Conservation (phyloP, 768 basidiomycete species). For the Amanita phalloides region DNA sequence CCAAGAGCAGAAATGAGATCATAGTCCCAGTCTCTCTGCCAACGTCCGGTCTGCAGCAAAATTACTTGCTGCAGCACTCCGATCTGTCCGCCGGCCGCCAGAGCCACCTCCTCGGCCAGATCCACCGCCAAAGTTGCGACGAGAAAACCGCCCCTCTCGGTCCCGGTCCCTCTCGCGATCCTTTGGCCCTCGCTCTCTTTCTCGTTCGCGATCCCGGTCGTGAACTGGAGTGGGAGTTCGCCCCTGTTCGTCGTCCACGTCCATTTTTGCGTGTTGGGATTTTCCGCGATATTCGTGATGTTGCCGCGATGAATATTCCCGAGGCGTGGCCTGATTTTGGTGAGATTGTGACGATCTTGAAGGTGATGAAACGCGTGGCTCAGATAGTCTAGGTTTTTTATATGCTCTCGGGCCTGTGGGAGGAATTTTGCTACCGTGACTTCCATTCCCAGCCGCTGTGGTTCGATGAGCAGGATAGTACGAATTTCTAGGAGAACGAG, state of each 20-base stretch:
- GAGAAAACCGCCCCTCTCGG: constrained; percentile 18
- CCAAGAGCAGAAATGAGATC: constrained; percentile 15
- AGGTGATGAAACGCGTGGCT: constrained; percentile 26
- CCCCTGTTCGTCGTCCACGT: constrained; percentile 43
- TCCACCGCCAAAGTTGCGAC: constrained; percentile 34
- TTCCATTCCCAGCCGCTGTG: constrained; percentile 16
- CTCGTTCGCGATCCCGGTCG: constrained; percentile 14
- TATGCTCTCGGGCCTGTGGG: constrained; percentile 76
- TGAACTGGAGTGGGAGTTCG: constrained; percentile 26
- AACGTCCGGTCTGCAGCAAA: constrained; percentile 63
- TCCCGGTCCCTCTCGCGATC: constrained; percentile 15
- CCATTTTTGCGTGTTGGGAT: constrained; percentile 31
- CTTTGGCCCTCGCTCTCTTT: constrained; percentile 6
- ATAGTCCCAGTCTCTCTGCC: constrained; percentile 72
- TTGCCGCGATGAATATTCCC: constrained; percentile 16
- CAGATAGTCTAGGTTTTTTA: constrained; percentile 71
- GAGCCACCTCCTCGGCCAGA: constrained; percentile 22
- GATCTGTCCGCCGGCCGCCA: constrained; percentile 20
- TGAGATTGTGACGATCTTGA: constrained; percentile 15
- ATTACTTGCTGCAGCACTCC: constrained; percentile 21
- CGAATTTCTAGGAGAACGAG: constrained; percentile 36
- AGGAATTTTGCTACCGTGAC: constrained; percentile 37
- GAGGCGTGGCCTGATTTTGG: constrained; percentile 14
- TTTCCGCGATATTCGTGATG: constrained; percentile 14
- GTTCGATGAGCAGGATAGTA: constrained; percentile 25